Percentiles rank a stretch among this genome's conserved stretches.
Evolutionary conservation across 352 stramenopile genomes (phyloP).

Genomic region (Aphanomyces invadans): DNA sequence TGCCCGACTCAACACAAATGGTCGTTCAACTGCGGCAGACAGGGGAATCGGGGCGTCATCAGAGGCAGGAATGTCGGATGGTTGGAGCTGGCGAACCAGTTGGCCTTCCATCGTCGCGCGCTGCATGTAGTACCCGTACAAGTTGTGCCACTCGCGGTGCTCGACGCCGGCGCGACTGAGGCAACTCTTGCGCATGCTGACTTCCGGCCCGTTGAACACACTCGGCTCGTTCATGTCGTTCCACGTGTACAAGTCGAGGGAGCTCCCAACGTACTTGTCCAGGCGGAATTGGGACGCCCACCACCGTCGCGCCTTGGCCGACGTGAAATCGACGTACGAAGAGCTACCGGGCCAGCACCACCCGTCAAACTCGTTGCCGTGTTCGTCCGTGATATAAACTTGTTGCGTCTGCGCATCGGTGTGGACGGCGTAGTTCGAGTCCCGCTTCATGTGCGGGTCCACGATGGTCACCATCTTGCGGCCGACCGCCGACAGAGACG

Average conservation of each 20-base stretch:
- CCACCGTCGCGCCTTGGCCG: conserved; percentile 88
- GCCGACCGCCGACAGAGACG: conserved; percentile 82
- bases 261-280: conserved; percentile 91
- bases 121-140: conserved; percentile 99
- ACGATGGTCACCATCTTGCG: conserved; percentile 99
- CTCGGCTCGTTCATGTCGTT: conserved; percentile 99
- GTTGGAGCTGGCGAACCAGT: conserved; percentile 62
- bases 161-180: conserved; percentile 90
- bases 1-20: conserved; percentile 95
- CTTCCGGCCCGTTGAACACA: conserved; percentile 99
- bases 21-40: conserved; percentile 58
- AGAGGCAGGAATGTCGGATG: conserved; percentile 24
- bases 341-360: conserved; percentile 99
- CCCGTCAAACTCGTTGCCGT: conserved; percentile 95
- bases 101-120: conserved; percentile 92
- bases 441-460: conserved; percentile 98
- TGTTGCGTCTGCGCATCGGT: conserved; percentile 72
- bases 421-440: conserved; percentile 92
- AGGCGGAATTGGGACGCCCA: conserved; percentile 95
- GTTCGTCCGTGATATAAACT: conserved; percentile 95
- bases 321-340: conserved; percentile 98
- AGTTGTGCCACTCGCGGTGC: conserved; percentile 99
- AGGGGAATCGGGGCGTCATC: conserved; percentile 25
- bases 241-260: conserved; percentile 94
- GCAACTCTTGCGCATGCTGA: conserved; percentile 96